phyloP scores from a whole-genome alignment of 2,329 filamentous ascomycete species.

The Cladosporium halotolerans region DNA sequence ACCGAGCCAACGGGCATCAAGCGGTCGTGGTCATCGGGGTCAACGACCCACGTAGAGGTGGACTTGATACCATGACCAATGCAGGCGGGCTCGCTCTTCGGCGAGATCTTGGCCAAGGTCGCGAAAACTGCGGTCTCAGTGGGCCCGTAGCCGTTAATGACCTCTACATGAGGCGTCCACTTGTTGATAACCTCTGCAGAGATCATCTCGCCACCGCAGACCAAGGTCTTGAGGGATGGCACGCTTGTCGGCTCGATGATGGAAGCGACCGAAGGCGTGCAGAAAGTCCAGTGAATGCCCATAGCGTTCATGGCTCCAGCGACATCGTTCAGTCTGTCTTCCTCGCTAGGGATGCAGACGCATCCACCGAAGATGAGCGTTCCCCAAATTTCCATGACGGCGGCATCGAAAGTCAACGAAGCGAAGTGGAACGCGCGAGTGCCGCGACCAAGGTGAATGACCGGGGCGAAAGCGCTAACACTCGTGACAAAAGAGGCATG shows the following conservation, averaged over 20 bases:
- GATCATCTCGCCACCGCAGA: slow-evolving; percentile 22
- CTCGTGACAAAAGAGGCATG: slow-evolving; percentile 9
- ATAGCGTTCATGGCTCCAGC: slow-evolving; percentile 35
- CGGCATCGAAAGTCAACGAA: slow-evolving; percentile 14
- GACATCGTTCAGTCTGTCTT: slow-evolving; percentile 43
- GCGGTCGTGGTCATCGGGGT: slow-evolving; percentile 15
- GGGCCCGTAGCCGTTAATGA: slow-evolving; percentile 19
- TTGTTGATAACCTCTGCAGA: slow-evolving; percentile 17
- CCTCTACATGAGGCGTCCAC: slow-evolving; percentile 13
- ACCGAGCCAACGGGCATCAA: slow-evolving; percentile 12
- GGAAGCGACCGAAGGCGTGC: slow-evolving; percentile 41
- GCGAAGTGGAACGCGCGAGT: slow-evolving; percentile 15
- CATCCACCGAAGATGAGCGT: slow-evolving; percentile 39
- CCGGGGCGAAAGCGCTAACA: background rate
- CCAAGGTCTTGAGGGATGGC: slow-evolving; percentile 37
- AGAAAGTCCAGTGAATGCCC: slow-evolving; percentile 37
- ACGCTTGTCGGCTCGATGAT: slow-evolving; percentile 35
- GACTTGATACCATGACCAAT: slow-evolving; percentile 9
- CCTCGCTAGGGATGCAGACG: slow-evolving; percentile 42
- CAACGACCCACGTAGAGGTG: slow-evolving; percentile 13
- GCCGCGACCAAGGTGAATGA: background rate
- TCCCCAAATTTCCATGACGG: slow-evolving; percentile 34
- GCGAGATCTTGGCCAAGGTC: slow-evolving; percentile 7
- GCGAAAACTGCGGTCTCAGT: slow-evolving; percentile 16
- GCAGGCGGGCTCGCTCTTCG: slow-evolving; percentile 4